Evolutionary conservation across 768 basidiomycete species (phyloP).

Genomic region (Phylloporus sp.): DNA sequence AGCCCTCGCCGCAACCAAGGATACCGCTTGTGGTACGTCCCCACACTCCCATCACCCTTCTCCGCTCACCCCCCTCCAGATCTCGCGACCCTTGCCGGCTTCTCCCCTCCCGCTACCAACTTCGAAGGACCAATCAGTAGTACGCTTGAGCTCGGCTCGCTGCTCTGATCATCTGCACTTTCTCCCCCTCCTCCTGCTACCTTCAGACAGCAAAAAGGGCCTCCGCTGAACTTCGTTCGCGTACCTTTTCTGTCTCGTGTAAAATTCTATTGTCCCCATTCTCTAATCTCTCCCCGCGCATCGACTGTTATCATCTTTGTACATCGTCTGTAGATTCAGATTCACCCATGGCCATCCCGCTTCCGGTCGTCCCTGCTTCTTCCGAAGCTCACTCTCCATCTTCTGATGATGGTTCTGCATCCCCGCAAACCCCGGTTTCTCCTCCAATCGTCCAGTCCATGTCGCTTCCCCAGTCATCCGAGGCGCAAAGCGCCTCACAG

Average conservation of each 20-base stretch:
- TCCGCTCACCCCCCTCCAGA: constrained; percentile 37
- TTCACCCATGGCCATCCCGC: constrained; percentile 34
- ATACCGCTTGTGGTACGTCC: constrained; percentile 46
- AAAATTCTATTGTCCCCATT: constrained; percentile 22
- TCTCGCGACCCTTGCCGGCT: constrained; percentile 95
- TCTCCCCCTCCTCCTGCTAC: constrained; percentile 5
- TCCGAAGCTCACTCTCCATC: constrained; percentile 36
- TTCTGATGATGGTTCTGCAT: constrained; percentile 40
- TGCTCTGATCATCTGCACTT: constrained; percentile 32
- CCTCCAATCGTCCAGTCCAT: constrained; percentile 34
- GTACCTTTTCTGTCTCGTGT: constrained; percentile 32
- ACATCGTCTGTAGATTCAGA: constrained; percentile 14
- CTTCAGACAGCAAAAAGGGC: constrained; percentile 26
- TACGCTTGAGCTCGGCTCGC: constrained; percentile 75
- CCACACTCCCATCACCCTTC: too few relatives aligned
- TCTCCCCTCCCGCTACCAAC: constrained; percentile 48
- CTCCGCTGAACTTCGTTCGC: constrained; percentile 44
- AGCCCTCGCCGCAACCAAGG: constrained; percentile 47
- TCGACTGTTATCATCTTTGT: constrained; percentile 9
- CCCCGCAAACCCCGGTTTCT: constrained; percentile 47
- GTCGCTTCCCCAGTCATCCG: constrained; percentile 31
- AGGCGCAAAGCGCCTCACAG: constrained; percentile 17
- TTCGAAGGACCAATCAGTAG: constrained; percentile 39
- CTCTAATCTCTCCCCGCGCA: constrained; percentile 13
- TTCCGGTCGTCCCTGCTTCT: constrained; percentile 37